A percentile compares a stretch with the other conserved stretches of the same genome.
Conservation (phyloP, 345 rosid genomes). For the Populus nigra region DNA sequence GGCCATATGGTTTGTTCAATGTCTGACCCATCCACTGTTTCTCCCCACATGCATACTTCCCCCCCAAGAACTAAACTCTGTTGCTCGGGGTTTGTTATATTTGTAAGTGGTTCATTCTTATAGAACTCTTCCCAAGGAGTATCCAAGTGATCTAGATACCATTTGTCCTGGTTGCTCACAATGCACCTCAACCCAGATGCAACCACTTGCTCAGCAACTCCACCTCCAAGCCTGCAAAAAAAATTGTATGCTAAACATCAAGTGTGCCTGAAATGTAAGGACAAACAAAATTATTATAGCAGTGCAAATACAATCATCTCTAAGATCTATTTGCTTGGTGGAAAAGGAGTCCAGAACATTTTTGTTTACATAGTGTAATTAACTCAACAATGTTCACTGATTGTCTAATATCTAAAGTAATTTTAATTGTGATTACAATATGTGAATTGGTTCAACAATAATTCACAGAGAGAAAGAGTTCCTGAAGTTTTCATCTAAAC, state of each 20-base stretch:
- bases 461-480: no score
- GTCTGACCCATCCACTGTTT: conserved; percentile 48
- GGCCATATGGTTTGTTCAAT: conserved; percentile 85
- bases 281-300: neutral
- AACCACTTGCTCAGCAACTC: conserved; percentile 59
- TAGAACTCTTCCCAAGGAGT: conserved; percentile 57
- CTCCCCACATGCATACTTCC: conserved; percentile 87
- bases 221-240: conserved; percentile 57
- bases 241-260: conserved; percentile 5
- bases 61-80: conserved; percentile 68
- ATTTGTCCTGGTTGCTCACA: conserved; percentile 73
- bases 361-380: no score
- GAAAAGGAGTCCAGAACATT: neutral
- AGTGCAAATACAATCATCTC: neutral
- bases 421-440: no score
- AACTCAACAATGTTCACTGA: no score
- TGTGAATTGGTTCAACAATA: no score
- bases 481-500: neutral
- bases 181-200: conserved; percentile 63
- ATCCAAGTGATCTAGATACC: conserved; percentile 71
- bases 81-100: conserved; percentile 37
- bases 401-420: no score
- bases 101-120: conserved; percentile 53
- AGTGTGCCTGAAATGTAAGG: neutral
- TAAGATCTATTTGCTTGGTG: no score